Evolutionary conservation across 2,329 filamentous ascomycete genomes (phyloP), one percentile per base, ranked within the genome.

Genomic region (Neurospora sp.): DNA sequence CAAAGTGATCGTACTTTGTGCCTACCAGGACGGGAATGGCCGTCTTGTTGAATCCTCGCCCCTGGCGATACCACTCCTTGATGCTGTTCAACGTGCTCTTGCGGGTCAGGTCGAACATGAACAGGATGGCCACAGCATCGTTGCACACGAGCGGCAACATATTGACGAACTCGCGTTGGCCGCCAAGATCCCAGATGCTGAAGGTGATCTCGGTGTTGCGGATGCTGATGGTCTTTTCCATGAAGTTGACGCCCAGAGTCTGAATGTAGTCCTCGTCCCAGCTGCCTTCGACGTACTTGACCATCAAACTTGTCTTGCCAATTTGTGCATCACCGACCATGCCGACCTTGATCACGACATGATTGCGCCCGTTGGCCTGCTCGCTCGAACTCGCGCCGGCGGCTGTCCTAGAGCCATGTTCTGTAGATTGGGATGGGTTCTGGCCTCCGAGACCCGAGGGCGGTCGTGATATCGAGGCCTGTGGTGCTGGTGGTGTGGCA

Each of bases 181-280:
- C 96, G 76, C 96, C 96, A 69, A 99, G 83, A 84, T 99, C 96
- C 96, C 96, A 99, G 79, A 99, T 99, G 72, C 93, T 97, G 82
- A 99, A 99, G 62, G 96, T 99, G 80, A 99, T 99, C 82, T 99
- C 96, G 17, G 96, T 99, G 82, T 99, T 99, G 73, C 96, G 92
- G 81, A 99, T 99, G 73, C 93, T 97, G 79, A 99, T 99, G 42
- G 96, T 99, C 86, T 99, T 99, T 81, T 99, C 96, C 96, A 99
- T 99, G 82, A 99, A 99, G 81, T 99, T 99, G 81, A 99, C 96
- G 75, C 96, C 96, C 66, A 99, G 84, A 28, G 96, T 99, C 82
- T 99, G 96, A 78, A 99, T 99, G 81, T 99, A 99, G 80, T 99
- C 96, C 82, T 99, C 96, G 80, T 99, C 96, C 93, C 96, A 99